phyloP scores from a whole-genome alignment of 1,139 yeast genomes.

The Eremothecium gossypii region DNA sequence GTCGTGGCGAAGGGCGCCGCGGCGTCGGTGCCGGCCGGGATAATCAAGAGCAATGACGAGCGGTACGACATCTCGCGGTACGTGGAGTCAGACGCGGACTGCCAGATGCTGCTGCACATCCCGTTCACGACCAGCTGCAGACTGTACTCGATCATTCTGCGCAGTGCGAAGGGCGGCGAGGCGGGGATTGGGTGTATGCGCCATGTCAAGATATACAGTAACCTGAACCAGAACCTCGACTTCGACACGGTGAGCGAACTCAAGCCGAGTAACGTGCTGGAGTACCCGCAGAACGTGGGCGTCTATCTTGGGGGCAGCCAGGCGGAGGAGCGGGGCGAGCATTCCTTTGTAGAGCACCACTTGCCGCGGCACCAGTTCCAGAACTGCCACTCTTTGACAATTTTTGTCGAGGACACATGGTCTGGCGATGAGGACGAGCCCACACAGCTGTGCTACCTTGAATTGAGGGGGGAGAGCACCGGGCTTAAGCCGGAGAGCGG shows the following conservation, averaged over 20 bases:
- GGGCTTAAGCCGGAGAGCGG: constrained; percentile 35
- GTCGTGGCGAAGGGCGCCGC: constrained; percentile 40
- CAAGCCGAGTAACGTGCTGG: constrained; percentile 44
- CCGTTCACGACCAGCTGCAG: constrained; percentile 77
- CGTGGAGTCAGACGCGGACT: constrained; percentile 71
- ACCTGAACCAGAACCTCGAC: constrained; percentile 51
- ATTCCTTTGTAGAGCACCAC: constrained; percentile 71
- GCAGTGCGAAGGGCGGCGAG: constrained; percentile 50
- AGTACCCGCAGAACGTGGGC: constrained; percentile 57
- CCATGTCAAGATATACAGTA: constrained; percentile 63
- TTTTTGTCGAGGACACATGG: constrained; percentile 60
- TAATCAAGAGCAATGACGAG: constrained; percentile 38
- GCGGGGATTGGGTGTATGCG: constrained; percentile 48
- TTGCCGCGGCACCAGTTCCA: constrained; percentile 69
- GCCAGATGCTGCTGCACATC: constrained; percentile 63
- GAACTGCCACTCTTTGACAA: constrained; percentile 56
- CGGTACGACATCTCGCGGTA: constrained; percentile 39
- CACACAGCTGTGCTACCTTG: constrained; percentile 58
- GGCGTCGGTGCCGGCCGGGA: constrained; percentile 42
- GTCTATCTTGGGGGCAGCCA: constrained; percentile 19
- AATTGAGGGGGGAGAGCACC: constrained; percentile 72
- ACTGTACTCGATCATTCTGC: constrained; percentile 59
- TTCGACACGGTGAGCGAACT: constrained; percentile 50
- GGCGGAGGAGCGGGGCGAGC: constrained; percentile 36
- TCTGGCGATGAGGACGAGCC: constrained; percentile 49